Evolutionary conservation across 805 yeast species (phyloP).

Genomic region (Kodamaea neixiangensis): DNA sequence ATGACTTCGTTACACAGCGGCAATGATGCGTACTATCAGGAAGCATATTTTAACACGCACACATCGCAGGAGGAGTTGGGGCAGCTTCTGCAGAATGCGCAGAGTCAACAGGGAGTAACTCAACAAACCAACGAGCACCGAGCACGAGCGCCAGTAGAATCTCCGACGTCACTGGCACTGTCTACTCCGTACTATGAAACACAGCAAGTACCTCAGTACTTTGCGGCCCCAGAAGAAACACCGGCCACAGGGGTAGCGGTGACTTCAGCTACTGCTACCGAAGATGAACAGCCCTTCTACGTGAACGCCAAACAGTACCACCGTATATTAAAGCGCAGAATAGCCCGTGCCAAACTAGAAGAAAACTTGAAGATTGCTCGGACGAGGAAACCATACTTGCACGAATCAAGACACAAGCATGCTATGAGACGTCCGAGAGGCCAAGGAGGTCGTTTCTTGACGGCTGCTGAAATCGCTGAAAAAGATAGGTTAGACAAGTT

Average conservation of each 20-base stretch:
- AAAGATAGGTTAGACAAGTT: constrained; percentile 42
- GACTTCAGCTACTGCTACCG: constrained; percentile 16
- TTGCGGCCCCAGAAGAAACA: constrained; percentile 15
- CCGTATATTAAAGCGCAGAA: constrained; percentile 86
- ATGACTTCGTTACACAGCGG: constrained; percentile 24
- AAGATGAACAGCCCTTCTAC: constrained; percentile 85
- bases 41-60: constrained; percentile 8
- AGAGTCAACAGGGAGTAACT: not conserved
- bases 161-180: constrained; percentile 14
- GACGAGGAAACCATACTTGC: constrained; percentile 90
- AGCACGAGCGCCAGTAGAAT: constrained; percentile 12
- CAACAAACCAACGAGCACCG: not conserved
- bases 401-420: constrained; percentile 96
- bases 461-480: constrained; percentile 73
- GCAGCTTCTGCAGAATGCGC: not conserved
- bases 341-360: constrained; percentile 91
- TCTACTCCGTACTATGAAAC: constrained; percentile 28
- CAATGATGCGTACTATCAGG: constrained; percentile 15
- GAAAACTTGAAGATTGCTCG: constrained; percentile 84
- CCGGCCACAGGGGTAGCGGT: constrained; percentile 14
- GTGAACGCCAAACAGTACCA: constrained; percentile 98
- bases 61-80: constrained; percentile 6
- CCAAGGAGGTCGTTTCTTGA: constrained; percentile 95
- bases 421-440: constrained; percentile 99
- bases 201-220: constrained; percentile 16